Conservation (phyloP, 441 rosid genomes). For the Sinapis alba region DNA sequence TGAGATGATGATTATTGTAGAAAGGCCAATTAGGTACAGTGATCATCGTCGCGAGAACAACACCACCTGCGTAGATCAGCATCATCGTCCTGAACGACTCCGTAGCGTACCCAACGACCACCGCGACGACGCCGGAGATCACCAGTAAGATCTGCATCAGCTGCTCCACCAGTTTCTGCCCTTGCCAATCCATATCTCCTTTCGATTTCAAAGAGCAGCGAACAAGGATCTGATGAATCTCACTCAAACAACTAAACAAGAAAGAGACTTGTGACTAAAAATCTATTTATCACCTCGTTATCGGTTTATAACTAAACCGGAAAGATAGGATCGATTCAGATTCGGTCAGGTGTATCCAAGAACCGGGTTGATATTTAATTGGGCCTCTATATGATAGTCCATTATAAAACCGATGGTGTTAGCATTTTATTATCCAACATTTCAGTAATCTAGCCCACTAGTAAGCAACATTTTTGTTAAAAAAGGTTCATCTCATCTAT, state of each 20-base stretch:
- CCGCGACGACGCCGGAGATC: constrained; percentile 61
- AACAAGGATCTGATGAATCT: constrained; percentile 4
- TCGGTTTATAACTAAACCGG: constrained; percentile 8
- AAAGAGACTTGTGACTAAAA: background rate
- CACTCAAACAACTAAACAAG: background rate
- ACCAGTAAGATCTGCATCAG: constrained; percentile 81
- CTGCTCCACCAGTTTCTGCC: constrained; percentile 90
- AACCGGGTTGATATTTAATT: background rate
- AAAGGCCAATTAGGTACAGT: constrained; percentile 92
- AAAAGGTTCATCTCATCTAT: too few relatives aligned
- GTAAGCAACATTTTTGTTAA: too few relatives aligned
- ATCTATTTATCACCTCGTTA: background rate
- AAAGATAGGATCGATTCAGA: background rate
- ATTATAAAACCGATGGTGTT: too few relatives aligned
- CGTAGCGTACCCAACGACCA: constrained; percentile 50
- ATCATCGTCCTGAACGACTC: constrained; percentile 81
- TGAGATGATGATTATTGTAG: constrained; percentile 75
- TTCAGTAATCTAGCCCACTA: too few relatives aligned
- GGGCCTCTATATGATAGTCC: background rate
- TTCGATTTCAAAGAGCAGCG: background rate
- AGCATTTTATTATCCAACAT: too few relatives aligned
- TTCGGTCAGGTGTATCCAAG: background rate
- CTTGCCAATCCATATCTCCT: constrained; percentile 88
- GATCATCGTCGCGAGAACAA: constrained; percentile 64
- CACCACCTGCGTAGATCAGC: constrained; percentile 73